Base-by-base conservation (phyloP, 2,329 filamentous ascomycete genomes). In the Hypoxylon sp. region DNA sequence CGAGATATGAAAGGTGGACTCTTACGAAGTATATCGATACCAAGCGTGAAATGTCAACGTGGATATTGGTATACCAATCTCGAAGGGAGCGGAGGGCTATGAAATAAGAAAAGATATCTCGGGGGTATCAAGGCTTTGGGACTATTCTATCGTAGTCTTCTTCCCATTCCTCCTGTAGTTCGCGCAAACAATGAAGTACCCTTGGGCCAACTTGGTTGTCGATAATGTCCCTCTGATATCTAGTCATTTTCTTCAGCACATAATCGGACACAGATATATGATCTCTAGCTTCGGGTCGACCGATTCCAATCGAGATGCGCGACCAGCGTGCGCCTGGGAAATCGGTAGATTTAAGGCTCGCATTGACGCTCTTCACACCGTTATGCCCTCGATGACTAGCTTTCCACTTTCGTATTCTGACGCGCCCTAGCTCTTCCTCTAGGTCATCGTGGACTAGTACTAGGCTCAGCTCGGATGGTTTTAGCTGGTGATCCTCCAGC, bases 371-470 rank as follows among this genome's bases (percentile, higher is more conserved):
- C 78, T 90, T 92, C 73, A 95, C 78, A 1, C 92, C 92, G 73
- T 94, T 93, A 79, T 95, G 92, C 0, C 92, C 92, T 9, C 87
- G 85, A 39, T 88, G 83, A 75, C 91, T 93, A 60, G 85, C 80
- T 2, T 85, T 83, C 78, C 91, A 93, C 24, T 85, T 84, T 62
- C 87, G 87, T 5, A 93, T 83, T 53, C 84, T 88, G 13, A 97
- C 85, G 37, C 86, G 85, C 0, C 94, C 94, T 1, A 94, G 76
- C 2, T 86, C 82, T 46, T 87, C 85, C 75, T 98, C 94, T 35
- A 98, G 81, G 78, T 98, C 95, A 78, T 98, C 95, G 78, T 98
- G 94, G 19, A 98, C 83, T 11, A 98, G 83, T 0, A 98, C 88
- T 14, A 99, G 80, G 19, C 82, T 82, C 13, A 83, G 77, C 33